Base-by-base conservation (phyloP, 2,329 filamentous ascomycete species). In the Claviceps capensis region DNA sequence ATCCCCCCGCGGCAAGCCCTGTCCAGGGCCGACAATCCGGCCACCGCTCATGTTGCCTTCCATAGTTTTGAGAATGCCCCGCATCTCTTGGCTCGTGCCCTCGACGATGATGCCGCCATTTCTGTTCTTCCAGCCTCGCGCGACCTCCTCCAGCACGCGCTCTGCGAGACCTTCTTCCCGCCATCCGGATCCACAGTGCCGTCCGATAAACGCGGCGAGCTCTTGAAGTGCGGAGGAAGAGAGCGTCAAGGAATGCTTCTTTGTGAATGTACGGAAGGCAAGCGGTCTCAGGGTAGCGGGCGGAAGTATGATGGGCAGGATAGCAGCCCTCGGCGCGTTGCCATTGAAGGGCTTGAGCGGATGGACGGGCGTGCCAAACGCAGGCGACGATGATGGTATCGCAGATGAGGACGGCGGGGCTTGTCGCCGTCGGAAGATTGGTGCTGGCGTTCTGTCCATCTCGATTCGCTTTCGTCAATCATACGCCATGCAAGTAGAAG, bases 151-250 rank as follows among this genome's bases (percentile, higher is more conserved):
- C 38, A 98, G 71, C 13, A 96, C 88, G 58, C 84, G 85, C 67
- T 98, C 94, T 2, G 90, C 93, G 36, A 96, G 73, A 0, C 94
- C 91, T 65, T 95, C 89, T 70, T 97, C 90, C 61, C 91, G 81
- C 93, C 93, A 98, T 82, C 83, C 88, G 53, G 90, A 90, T 37
- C 93, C 93, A 66, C 93, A 98, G 67, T 95, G 86, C 59, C 87
- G 84, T 11, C 93, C 94, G 50, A 98, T 85, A 66, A 98, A 98
- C 1, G 80, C 77, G 19, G 93, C 90, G 36, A 98, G 76, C 47
- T 86, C 81, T 65, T 91, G 83, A 5, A 98, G 73, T 0, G 93
- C 88, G 0, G 89, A 82, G 0, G 91, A 93, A 7, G 87, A 90
- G 50, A 98, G 79, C 0, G 90, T 97, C 52, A 98, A 74, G 60